Evolutionary conservation across 148 eudicot species (phyloP), one percentile per base, ranked within the genome.

Genomic region (Rhododendron simsii): DNA sequence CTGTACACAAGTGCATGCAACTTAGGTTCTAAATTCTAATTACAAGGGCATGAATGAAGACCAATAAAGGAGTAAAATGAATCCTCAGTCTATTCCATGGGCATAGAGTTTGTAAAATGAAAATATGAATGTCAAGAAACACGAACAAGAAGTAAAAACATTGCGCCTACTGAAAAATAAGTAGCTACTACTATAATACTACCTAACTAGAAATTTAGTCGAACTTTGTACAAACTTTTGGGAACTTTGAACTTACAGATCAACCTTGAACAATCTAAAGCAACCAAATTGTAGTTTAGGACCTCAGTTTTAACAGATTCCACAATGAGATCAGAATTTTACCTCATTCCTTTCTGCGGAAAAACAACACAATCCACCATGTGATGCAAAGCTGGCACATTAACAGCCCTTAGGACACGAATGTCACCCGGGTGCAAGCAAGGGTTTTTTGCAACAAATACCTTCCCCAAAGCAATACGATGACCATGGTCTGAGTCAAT

Each of bases 341-440:
- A 86, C 87, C 87, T 86, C 87, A n/a, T 81, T 53, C 87, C 87
- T 86, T 86, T 86, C 84, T 86, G 84, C 12, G 87, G 87, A 53
- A 86, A 86, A 86, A 86, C 87, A 41, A 86, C 87, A 53, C 87
- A 86, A 39, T 86, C 87, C 45, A 81, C 84, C 87, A 86, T 86
- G 53, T 86, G 87, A 15, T 81, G 87, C 87, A 86, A 81, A 37
- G 84, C 84, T 71, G 87, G 81, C 53, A 86, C 84, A 26, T 86
- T 59, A 18, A 86, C 87, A 35, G 87, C 87, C 73, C 6, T 50
- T 69, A 86, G 75, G 53, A 86, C 87, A 23, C 87, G 87, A 11
- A 86, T 37, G 55, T 86, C 87, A 81, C 87, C 87, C 0, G 87
- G 87, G 80, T 86, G 87, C 73, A 86, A 86, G 87, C 87, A 86